Evolutionary conservation across 371 early-diverging fungal species (phyloP).

Genomic region (Rhizopus stolonifer): DNA sequence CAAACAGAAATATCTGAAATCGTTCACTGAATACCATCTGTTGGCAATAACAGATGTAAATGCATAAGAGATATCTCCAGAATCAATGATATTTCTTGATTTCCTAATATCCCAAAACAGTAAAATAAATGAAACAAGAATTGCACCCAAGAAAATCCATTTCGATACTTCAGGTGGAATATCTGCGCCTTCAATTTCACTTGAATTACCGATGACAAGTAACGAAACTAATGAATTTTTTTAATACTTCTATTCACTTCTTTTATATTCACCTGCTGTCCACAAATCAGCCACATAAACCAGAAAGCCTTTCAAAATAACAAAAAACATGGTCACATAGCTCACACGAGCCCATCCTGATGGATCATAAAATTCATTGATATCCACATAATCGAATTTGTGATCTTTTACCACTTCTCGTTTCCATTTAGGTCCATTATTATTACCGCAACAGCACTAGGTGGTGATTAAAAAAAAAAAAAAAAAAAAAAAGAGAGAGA

Average conservation of each 20-base stretch:
- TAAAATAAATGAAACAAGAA: conserved; percentile 70
- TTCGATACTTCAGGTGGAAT: conserved; percentile 39
- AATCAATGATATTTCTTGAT: conserved; percentile 61
- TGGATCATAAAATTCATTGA: conserved; percentile 73
- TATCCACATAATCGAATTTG: conserved; percentile 88
- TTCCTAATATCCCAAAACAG: conserved; percentile 78
- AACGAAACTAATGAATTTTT: conserved; percentile 18
- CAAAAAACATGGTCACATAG: conserved; percentile 69
- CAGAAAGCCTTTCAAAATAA: conserved; percentile 74
- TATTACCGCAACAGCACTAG: conserved; percentile 10
- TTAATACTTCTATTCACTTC: background rate
- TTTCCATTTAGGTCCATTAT: conserved; percentile 68
- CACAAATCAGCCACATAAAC: conserved; percentile 77
- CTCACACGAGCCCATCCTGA: conserved; percentile 44
- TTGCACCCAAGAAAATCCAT: conserved; percentile 73
- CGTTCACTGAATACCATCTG: conserved; percentile 60
- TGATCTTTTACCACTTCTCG: conserved; percentile 83
- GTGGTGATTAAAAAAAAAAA: background rate
- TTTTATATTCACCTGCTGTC: conserved; percentile 48
- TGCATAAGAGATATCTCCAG: conserved; percentile 78
- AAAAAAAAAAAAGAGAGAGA: too few species aligned
- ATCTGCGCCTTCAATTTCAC: conserved; percentile 53
- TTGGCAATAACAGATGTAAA: conserved; percentile 78
- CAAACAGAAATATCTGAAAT: conserved; percentile 83
- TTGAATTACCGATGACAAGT: conserved; percentile 42